Conservation (phyloP, 768 basidiomycete species). For the Tremella mesenterica region DNA sequence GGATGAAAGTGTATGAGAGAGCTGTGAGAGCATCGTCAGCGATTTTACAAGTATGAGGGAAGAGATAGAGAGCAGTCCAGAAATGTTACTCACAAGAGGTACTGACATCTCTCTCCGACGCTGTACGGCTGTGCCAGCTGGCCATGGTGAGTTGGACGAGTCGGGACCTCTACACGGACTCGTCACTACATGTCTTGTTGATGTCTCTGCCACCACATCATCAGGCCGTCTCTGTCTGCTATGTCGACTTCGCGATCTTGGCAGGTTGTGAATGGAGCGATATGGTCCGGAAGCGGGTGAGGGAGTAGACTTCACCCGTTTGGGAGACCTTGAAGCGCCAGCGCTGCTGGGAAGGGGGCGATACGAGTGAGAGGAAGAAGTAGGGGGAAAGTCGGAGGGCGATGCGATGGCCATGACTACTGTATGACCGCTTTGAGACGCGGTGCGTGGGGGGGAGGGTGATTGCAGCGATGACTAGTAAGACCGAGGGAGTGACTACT, state of each 20-base stretch:
- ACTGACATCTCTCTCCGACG: slow-evolving; percentile 5
- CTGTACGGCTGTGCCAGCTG: neutral
- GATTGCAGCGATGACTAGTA: too few species aligned
- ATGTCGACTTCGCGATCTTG: neutral
- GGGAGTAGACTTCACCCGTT: slow-evolving; percentile 18
- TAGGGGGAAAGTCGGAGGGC: slow-evolving; percentile 8
- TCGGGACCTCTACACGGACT: slow-evolving; percentile 15
- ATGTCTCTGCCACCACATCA: slow-evolving; percentile 7
- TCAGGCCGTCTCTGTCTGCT: neutral
- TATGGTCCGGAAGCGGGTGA: slow-evolving; percentile 6
- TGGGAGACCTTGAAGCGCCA: slow-evolving; percentile 14
- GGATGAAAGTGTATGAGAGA: slow-evolving; percentile 2
- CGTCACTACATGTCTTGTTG: slow-evolving; percentile 8
- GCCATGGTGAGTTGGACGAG: neutral
- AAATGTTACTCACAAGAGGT: slow-evolving; percentile 1
- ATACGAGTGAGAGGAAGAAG: too few species aligned
- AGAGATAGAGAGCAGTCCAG: neutral
- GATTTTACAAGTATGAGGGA: neutral
- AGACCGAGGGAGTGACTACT: too few species aligned
- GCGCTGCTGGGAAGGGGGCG: too few species aligned
- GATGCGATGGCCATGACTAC: neutral
- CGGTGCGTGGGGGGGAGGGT: too few species aligned
- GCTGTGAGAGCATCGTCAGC: neutral
- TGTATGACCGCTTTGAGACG: too few species aligned
- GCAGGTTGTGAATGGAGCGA: neutral